Base-by-base conservation (phyloP, 1,139 yeast species). In the Debaryomyces udenii region DNA sequence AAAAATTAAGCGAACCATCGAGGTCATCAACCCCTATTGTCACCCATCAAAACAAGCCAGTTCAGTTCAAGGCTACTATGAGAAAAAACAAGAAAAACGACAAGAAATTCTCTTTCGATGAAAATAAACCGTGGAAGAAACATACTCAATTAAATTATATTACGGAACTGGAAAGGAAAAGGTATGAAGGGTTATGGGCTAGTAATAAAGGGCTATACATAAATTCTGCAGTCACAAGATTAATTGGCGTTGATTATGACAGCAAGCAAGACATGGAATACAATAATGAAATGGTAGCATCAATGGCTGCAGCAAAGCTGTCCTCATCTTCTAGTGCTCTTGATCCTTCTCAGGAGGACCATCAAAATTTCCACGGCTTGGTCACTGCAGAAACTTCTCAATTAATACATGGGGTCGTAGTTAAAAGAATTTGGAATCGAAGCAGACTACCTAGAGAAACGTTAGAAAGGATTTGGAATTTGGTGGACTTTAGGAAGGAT, bases 181-280 rank as follows among this genome's bases (percentile, higher is more conserved):
- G 98, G 37, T 91, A 91, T 60, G 97, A 90, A 60, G 96, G 96
- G 11, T 76, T 93, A 18, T 93, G 96, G 96, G 96, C 86, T 0
- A 81, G 96, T 36, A 93, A 93, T 56, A 80, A 78, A 46, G 95
- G 94, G 1, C 55, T 70, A 9, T 85, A 86, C 53, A 58, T 84
- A 46, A 74, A 68, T 40, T 50, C 62, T n/a, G 64, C 68, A 6
- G 70, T 66, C 4, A 64, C 68, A 3, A 58, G 56, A 39, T 52
- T 70, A 10, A 45, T 48, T 13, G 76, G 78, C 1, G 65, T 72
- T 13, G 50, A 68, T 53, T 63, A 66, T 47, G 54, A 49, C 9
- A 41, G 46, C 7, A 40, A 42, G n/a, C 40, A 40, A 26, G 42
- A 42, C 20, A 27, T 7, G 13, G 43, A 29, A n/a, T 41, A 38